phyloP scores from a whole-genome alignment of 768 basidiomycete genomes.

The Phallus indusiatus region DNA sequence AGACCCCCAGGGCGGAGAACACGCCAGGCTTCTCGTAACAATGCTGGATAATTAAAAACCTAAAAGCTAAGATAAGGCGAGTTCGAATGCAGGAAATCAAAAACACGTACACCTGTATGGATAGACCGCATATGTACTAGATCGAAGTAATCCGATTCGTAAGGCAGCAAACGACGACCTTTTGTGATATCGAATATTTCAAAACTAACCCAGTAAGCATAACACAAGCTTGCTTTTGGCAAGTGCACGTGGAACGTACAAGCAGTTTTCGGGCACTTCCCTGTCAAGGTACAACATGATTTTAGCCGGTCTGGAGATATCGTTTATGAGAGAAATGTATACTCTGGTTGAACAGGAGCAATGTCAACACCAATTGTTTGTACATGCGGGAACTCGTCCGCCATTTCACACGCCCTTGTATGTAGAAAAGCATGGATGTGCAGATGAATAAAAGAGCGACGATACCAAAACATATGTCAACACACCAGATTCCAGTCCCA shows the following conservation, averaged over 20 bases:
- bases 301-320: not conserved
- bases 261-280: constrained; percentile 61
- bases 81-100: constrained; percentile 6
- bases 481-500: constrained; percentile 60
- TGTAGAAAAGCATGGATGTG: not conserved
- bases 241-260: constrained; percentile 37
- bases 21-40: constrained; percentile 53
- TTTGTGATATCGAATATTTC: constrained; percentile 56
- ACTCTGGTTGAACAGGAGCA: constrained; percentile 70
- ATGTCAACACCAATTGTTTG: constrained; percentile 67
- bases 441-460: not conserved
- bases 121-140: constrained; percentile 62
- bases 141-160: constrained; percentile 54
- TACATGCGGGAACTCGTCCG: constrained; percentile 50
- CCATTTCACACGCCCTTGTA: constrained; percentile 68
- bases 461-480: constrained; percentile 13
- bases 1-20: constrained; percentile 64
- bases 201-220: constrained; percentile 32
- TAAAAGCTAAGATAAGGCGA: constrained; percentile 19
- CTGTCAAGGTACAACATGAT: constrained; percentile 24
- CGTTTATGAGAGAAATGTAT: constrained; percentile 18
- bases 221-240: not conserved
- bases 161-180: constrained; percentile 40
- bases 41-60: constrained; percentile 55
- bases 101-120: constrained; percentile 49